Base-by-base conservation (phyloP, 306 rosid species). In the Begonia fuchsioides region DNA sequence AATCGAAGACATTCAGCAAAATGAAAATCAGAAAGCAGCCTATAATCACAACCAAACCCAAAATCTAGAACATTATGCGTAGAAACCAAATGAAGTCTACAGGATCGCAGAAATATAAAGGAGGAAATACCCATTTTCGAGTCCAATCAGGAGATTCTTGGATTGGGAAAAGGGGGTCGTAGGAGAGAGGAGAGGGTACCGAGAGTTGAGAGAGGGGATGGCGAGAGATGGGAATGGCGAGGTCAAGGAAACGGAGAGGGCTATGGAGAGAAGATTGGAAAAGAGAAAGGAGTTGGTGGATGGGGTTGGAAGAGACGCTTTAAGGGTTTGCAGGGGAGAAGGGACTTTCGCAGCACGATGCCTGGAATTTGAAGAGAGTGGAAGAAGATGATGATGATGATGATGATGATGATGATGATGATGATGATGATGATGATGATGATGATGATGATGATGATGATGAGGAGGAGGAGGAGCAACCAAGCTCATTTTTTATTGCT, bases 151-250 rank as follows among this genome's bases (percentile, higher is more conserved):
- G 56, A 88, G 65, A 65, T 56, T 71, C 61, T 81, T 84, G 59
- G 97, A 66, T 48, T 84, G 90, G 48, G 97, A 78, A 26, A 88
- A 88, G 5, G 97, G 97, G 39, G 97, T 88, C 46, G 95, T 73
- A 69, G 70, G 90, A 61, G 95, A 59, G 66, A 54, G 50, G 7
- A 71, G 48, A 64, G 82, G 68, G 65, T 83, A 49, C 57, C 60
- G 73, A 47, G 82, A 63, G 61, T 62, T 78, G 63, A 74, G 68
- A 38, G 75, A 76, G 62, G 97, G 97, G 62, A 88, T 76, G 15
- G 97, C 97, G 39, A 64, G 14, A 41, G 69, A 76, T 41, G 90
- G 71, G 17, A 75, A 60, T 1, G 93, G 93, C n/a, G 90, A 72
- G 51, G 62, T 63, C 35, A 88, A 64, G 49, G 93, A 70, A 35